Evolutionary conservation across 345 rosid species (phyloP).

Genomic region (Populus pruinosa): DNA sequence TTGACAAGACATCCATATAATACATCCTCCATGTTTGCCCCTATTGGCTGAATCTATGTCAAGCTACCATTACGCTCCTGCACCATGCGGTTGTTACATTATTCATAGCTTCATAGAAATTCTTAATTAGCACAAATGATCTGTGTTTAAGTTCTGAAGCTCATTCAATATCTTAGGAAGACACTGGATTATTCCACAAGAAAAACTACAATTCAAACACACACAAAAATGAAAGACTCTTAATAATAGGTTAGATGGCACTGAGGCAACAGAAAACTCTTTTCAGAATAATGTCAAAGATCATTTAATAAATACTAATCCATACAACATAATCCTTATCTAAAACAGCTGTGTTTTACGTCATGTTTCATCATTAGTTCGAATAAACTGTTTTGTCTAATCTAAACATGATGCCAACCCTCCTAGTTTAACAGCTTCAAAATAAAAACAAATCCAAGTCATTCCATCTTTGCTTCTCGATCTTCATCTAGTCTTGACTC

Average conservation of each 20-base stretch:
- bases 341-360: not conserved
- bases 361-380: slow-evolving; percentile 4
- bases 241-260: not conserved
- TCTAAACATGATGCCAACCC: slow-evolving; percentile 14
- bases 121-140: not conserved
- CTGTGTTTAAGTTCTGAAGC: not conserved
- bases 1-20: not conserved
- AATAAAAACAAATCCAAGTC: slow-evolving; percentile 28
- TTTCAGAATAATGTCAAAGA: not conserved
- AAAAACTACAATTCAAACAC: not conserved
- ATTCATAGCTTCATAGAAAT: not conserved
- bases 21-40: not conserved
- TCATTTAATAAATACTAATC: not conserved
- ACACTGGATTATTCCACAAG: not conserved
- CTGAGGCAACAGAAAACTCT: not conserved
- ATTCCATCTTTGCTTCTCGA: slow-evolving; percentile 48
- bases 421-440: slow-evolving; percentile 22
- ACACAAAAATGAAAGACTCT: not conserved
- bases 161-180: not conserved
- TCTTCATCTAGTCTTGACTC: slow-evolving; percentile 58
- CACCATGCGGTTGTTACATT: not conserved
- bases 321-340: not conserved
- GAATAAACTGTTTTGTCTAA: slow-evolving; percentile 6
- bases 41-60: not conserved
- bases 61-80: not conserved